Base-by-base conservation (phyloP, 371 early-diverging fungal genomes). In the Mucor irregularis region DNA sequence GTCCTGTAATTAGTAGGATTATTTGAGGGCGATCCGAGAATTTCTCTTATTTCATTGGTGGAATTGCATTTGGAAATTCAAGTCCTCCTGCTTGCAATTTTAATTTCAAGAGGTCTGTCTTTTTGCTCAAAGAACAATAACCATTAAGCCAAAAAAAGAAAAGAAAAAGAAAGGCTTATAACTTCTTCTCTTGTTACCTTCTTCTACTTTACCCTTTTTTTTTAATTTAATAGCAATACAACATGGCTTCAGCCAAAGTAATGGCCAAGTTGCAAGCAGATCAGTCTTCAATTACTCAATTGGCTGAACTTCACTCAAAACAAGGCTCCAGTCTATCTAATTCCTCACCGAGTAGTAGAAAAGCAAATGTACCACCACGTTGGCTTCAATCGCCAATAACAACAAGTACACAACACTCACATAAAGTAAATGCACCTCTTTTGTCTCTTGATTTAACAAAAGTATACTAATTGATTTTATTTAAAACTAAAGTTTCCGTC, bases 231-330 rank as follows among this genome's bases (percentile, higher is more conserved):
- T n/a, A n/a, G n/a, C n/a, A 49, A 42, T 24, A 29, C 14, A 40
- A 31, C 10, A 74, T 74, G 75, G 75, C 69, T 30, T 66, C 75
- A 40, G 67, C 71, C 57, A 66, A 71, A 60, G 57, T 74, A 29
- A 66, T 78, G 69, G 68, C 74, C 4, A 71, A 68, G 50, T 53
- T 72, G 28, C 72, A 71, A 47, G 68, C 69, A 28, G 68, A 74
- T 43, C 78, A 74, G 53, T 63, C 53, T 22, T 64, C 65, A 17
- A 63, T 74, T n/a, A 54, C 69, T 28, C 73, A 72, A 63, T 35
- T 77, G 62, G 74, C 75, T 16, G 69, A 74, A 40, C 57, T 57
- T 9, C 78, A 78, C 46, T 62, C 78, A 21, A 69, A 59, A 39
- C 70, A 72, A 55, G 75, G 64, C 31, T 58, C 78, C n/a, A 70